Percentiles rank a stretch among this genome's conserved stretches.
These are phyloP conservation scores for Arabidopsis hybrid DNA, from an alignment of 441 rosid species.

Conservation along the genomic window DNA sequence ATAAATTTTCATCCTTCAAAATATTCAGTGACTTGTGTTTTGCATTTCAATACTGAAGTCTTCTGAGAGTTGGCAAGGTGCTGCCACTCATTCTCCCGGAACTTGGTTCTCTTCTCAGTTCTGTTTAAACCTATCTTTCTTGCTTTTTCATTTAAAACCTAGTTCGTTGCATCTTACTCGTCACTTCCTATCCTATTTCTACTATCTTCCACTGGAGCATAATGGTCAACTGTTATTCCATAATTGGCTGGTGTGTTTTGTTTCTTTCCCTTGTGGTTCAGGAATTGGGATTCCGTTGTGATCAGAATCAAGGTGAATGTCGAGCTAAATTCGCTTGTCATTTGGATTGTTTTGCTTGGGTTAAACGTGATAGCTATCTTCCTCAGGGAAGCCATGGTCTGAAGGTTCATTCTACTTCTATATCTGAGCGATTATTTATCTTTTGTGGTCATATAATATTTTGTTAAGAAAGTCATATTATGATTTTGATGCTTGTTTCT, in stretches of 20 bases:
- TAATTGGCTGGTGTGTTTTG: conserved; percentile 22
- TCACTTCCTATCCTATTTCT: conserved; percentile 20
- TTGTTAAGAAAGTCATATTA: conserved; percentile 7
- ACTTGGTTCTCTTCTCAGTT: conserved; percentile 24
- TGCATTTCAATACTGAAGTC: conserved; percentile 19
- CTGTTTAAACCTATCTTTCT: conserved; percentile 14
- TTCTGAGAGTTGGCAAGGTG: conserved; percentile 34
- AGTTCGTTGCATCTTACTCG: conserved; percentile 15
- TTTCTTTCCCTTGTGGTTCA: conserved; percentile 46
- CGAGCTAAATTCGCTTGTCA: conserved; percentile 96
- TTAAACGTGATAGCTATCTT: conserved; percentile 99
- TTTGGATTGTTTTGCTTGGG: conserved; percentile 99
- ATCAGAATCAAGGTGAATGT: conserved; percentile 96
- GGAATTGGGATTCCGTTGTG: conserved; percentile 96
- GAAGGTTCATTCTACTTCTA: conserved; percentile 61
- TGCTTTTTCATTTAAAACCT: not conserved
- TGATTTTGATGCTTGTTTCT: conserved; percentile 27
- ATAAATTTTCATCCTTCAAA: conserved; percentile 10
- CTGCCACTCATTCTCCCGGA: conserved; percentile 14
- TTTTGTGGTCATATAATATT: conserved; percentile 14
- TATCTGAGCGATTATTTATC: conserved; percentile 24
- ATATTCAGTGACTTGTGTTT: conserved; percentile 32
- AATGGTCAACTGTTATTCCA: conserved; percentile 11
- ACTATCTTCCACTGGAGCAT: conserved; percentile 6
- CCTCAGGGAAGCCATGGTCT: conserved; percentile 99